Percentiles rank a stretch among this genome's conserved stretches.
Conservation (phyloP, 2,329 filamentous ascomycete species). For the Waltergamsia citrina region DNA sequence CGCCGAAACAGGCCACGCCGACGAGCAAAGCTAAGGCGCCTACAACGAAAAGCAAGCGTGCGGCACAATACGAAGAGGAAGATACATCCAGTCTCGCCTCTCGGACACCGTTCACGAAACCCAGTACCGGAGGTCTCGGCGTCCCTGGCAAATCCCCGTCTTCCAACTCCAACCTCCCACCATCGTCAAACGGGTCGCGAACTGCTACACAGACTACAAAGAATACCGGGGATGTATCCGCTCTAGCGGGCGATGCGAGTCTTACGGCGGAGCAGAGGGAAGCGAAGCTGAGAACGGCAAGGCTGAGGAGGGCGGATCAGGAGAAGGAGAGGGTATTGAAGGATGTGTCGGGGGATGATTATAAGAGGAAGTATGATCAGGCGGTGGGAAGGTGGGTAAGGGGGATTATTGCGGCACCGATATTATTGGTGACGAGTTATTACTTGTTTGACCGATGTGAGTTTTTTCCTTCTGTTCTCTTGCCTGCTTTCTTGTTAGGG, state of each 20-base stretch:
- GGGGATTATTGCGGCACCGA: slow-evolving; percentile 41
- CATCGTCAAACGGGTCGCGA: too few species aligned
- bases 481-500: not conserved
- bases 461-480: slow-evolving; percentile 12
- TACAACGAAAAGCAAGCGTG: not conserved
- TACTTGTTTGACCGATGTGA: slow-evolving; percentile 39
- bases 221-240: not conserved
- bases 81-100: slow-evolving; percentile 1
- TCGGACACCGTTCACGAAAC: slow-evolving; percentile 1
- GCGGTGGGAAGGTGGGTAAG: slow-evolving; percentile 34
- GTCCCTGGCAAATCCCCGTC: slow-evolving; percentile 1
- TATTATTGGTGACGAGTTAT: slow-evolving; percentile 46
- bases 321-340: slow-evolving; percentile 9
- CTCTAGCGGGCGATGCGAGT: slow-evolving; percentile 1
- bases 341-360: slow-evolving; percentile 19
- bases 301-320: slow-evolving; percentile 9
- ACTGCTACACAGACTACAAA: too few species aligned
- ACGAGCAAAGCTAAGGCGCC: too few species aligned
- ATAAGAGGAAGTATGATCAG: slow-evolving; percentile 30
- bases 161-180: too few species aligned
- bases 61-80: slow-evolving; percentile 1
- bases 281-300: slow-evolving; percentile 12
- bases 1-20: too few species aligned
- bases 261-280: slow-evolving; percentile 12
- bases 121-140: slow-evolving; percentile 1